Evolutionary conservation across 2,329 filamentous ascomycete genomes (phyloP), one percentile per base, ranked within the genome.

Genomic region (Aspergillus sp.): DNA sequence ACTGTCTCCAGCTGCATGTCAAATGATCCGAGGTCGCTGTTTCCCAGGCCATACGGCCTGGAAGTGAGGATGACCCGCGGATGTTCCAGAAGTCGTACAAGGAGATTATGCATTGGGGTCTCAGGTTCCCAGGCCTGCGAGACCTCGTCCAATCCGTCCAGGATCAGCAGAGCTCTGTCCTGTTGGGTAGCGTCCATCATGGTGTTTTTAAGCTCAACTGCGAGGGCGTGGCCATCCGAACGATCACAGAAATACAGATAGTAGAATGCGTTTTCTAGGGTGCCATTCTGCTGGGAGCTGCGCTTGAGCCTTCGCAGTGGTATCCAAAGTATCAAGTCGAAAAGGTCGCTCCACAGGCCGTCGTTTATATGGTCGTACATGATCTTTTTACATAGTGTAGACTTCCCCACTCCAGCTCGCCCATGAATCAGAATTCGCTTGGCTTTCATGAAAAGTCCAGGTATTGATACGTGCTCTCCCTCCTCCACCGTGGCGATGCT

Each of bases 131-230:
- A 46, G 7, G 65, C 62, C 43, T 66, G 47, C 1, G 65, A 68
- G 9, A 79, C 63, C 69, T 81, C 78, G 52, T 80, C 78, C 12
- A 79, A 56, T 5, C 78, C 78, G 61, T 80, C 77, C 12, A 80
- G 27, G 4, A 69, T 14, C 79, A 45, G 46, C 78, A 77, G 1
- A 80, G 64, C 17, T 70, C 76, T 50, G 53, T 53, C 2, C n/a
- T 19, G 52, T 17, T 17, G 4, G 14, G 50, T 41, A 35, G 48
- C 52, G 19, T 21, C 12, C 37, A 17, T 21, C 11, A 21, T 1
- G 41, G n/a, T 15, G 6, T 39, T 31, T 31, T 11, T 11, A 11
- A 31, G 27, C 27, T 31, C 9, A 12, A 9, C 8, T 4, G 27
- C 27, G 9, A 31, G 9, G 3, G 9, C 27, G 8, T 9, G 27